Percentiles rank a stretch among this genome's conserved stretches.
These are phyloP conservation scores for Trichomonas vaginalis DNA, from an alignment of 208 protist genomes.

Conservation along the genomic window DNA sequence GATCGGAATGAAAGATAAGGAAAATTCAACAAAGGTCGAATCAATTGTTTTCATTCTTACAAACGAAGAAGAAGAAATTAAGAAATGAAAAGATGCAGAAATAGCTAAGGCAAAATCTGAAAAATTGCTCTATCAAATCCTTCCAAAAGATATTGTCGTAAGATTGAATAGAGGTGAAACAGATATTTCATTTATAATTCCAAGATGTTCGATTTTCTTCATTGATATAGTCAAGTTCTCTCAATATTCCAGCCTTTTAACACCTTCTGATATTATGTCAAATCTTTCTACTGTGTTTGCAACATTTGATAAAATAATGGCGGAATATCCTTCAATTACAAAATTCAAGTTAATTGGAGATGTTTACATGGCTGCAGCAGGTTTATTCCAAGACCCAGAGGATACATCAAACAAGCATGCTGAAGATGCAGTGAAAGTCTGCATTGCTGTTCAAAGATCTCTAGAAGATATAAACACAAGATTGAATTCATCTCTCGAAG, in stretches of 20 bases:
- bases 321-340: not conserved
- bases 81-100: not conserved
- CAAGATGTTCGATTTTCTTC: not conserved
- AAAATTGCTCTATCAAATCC: too few species aligned
- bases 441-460: not conserved
- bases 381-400: not conserved
- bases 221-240: not conserved
- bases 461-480: not conserved
- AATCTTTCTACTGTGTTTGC: not conserved
- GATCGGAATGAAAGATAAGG: not conserved
- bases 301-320: not conserved
- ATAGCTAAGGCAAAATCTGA: not conserved
- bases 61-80: not conserved
- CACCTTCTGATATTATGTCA: not conserved
- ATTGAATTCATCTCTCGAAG: not conserved
- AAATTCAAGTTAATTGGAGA: too few species aligned
- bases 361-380: too few species aligned
- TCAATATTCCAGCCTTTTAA: not conserved
- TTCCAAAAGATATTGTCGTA: too few species aligned
- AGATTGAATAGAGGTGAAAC: too few species aligned
- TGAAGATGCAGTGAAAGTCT: not conserved
- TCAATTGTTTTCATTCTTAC: not conserved
- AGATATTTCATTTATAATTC: not conserved
- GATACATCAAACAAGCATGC: not conserved
- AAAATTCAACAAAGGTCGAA: not conserved